Evolutionary conservation across 1,284 basidiomycete genomes (phyloP).

Genomic region (Cutaneotrichosporon curvatum): DNA sequence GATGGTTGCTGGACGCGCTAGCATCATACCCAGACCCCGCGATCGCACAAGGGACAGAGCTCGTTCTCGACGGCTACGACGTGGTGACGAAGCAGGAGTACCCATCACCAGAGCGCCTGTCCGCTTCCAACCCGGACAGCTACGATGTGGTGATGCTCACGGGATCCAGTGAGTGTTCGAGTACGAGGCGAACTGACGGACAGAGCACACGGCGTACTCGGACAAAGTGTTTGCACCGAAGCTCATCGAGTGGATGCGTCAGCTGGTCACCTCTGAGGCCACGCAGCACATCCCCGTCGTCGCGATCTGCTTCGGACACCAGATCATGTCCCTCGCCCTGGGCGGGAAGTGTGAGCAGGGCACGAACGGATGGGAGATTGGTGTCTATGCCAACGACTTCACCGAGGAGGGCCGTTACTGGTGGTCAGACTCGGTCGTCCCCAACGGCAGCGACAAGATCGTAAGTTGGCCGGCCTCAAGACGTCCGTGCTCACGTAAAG

Average conservation of each 20-base stretch:
- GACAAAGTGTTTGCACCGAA: slow-evolving; percentile 26
- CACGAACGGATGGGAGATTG: slow-evolving; percentile 50
- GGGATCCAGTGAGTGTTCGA: slow-evolving; percentile 43
- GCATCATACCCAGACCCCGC: slow-evolving; percentile 28
- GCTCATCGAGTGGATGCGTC: slow-evolving; percentile 33
- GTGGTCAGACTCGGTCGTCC: slow-evolving; percentile 41
- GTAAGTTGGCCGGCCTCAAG: neutral
- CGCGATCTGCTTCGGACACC: slow-evolving; percentile 52
- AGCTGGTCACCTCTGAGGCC: slow-evolving; percentile 22
- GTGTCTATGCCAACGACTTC: slow-evolving; percentile 45
- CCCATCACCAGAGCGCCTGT: slow-evolving; percentile 45
- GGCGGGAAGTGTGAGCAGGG: slow-evolving; percentile 47
- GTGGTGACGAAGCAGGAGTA: slow-evolving; percentile 47
- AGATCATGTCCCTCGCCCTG: slow-evolving; percentile 50
- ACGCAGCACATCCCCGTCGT: slow-evolving; percentile 36
- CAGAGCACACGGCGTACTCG: slow-evolving; percentile 41
- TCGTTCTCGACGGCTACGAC: slow-evolving; percentile 50
- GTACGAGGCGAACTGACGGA: neutral
- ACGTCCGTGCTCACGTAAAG: slow-evolving; percentile 21
- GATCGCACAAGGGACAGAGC: slow-evolving; percentile 23
- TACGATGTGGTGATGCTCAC: slow-evolving; percentile 52
- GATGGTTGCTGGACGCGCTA: slow-evolving; percentile 41
- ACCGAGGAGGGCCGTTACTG: slow-evolving; percentile 47
- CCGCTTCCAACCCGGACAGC: slow-evolving; percentile 28
- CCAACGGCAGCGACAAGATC: slow-evolving; percentile 33